These are phyloP conservation scores for Paraphoma sp. DNA, from an alignment of 2,329 filamentous ascomycete genomes.

Conservation along the genomic window DNA sequence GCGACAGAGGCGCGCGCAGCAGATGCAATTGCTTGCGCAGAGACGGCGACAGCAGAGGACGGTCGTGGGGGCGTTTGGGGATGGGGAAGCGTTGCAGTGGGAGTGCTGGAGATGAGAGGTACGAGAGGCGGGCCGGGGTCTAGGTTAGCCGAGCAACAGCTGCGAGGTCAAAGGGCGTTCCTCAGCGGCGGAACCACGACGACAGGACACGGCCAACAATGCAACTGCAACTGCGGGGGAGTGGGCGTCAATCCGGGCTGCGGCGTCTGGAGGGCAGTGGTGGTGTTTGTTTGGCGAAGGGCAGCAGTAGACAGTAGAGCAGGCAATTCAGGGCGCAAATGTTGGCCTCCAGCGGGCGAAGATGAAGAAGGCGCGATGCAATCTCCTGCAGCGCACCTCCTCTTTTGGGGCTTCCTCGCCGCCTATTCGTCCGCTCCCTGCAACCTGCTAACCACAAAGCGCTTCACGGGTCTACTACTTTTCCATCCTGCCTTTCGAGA, in stretches of 20 bases:
- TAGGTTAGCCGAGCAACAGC: constrained; percentile 41
- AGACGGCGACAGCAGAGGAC: constrained; percentile 4
- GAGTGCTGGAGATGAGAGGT: constrained; percentile 38
- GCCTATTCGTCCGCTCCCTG: constrained; percentile 17
- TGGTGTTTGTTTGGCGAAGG: neutral
- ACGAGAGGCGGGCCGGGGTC: constrained; percentile 34
- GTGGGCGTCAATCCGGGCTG: neutral
- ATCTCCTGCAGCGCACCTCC: constrained; percentile 35
- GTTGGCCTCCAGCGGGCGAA: constrained; percentile 1
- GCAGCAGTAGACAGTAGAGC: neutral
- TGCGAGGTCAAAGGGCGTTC: constrained; percentile 24
- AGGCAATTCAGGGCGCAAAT: neutral
- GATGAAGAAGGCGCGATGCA: constrained; percentile 36
- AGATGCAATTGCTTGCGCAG: constrained; percentile 39
- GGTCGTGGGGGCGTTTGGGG: constrained; percentile 19
- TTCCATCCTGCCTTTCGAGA: constrained; percentile 23
- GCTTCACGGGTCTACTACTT: constrained; percentile 20
- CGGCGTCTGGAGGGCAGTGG: neutral
- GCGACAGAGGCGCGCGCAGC: constrained; percentile 32
- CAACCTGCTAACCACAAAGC: constrained; percentile 20
- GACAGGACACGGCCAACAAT: neutral
- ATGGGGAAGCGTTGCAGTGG: constrained; percentile 22
- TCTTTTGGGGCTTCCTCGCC: constrained; percentile 18
- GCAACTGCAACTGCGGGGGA: neutral
- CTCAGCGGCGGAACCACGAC: constrained; percentile 2